Evolutionary conservation across 768 basidiomycete genomes (phyloP).

Genomic region (Gloeophyllum trabeum): DNA sequence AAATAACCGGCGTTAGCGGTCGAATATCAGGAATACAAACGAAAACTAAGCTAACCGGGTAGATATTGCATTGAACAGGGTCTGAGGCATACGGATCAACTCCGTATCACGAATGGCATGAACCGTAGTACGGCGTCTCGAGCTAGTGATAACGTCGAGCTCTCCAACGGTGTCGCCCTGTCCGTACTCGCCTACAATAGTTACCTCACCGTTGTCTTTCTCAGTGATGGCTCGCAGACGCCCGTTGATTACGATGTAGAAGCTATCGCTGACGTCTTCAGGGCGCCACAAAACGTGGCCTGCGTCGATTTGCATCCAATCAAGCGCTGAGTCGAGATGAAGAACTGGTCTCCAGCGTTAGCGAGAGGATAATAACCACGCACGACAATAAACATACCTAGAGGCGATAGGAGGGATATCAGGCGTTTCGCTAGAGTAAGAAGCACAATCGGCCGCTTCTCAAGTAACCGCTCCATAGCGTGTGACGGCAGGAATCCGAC

Average conservation of each 20-base stretch:
- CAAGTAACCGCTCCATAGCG: conserved; percentile 82
- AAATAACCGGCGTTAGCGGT: too few species aligned
- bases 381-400: conserved; percentile 38
- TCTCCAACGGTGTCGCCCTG: conserved; percentile 97
- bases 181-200: conserved; percentile 87
- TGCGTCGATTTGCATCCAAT: conserved; percentile 97
- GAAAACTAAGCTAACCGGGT: conserved; percentile 41
- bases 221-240: conserved; percentile 87
- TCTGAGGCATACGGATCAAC: conserved; percentile 92
- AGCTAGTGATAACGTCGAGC: conserved; percentile 92
- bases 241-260: conserved; percentile 97
- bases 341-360: conserved; percentile 43
- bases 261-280: conserved; percentile 84
- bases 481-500: conserved; percentile 89
- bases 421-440: conserved; percentile 94
- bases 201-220: conserved; percentile 61
- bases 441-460: conserved; percentile 90
- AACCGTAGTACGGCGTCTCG: conserved; percentile 76
- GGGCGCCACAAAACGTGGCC: conserved; percentile 94
- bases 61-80: conserved; percentile 95
- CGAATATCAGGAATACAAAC: neutral
- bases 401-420: conserved; percentile 87
- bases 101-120: conserved; percentile 99
- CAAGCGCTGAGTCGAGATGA: conserved; percentile 92
- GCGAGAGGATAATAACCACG: neutral